Percentiles rank a stretch among this genome's conserved stretches.
Conservation (phyloP, 805 yeast species). For the Yarrowia yakushimensis region DNA sequence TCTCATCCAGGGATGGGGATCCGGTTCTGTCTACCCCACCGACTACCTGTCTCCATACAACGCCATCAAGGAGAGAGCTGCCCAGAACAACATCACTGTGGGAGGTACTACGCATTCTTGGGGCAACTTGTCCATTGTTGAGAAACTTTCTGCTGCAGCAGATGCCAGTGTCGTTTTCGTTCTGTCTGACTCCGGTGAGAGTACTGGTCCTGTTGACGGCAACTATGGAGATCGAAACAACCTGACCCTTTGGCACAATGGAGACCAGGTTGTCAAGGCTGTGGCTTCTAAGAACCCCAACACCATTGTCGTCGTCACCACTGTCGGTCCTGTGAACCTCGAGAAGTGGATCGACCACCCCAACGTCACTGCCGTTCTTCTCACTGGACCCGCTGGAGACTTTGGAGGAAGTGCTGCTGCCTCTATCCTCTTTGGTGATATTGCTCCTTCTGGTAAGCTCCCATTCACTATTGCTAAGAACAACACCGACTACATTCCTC, state of each 20-base stretch:
- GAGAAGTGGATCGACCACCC: constrained; percentile 55
- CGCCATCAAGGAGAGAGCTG: constrained; percentile 49
- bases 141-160: constrained; percentile 28
- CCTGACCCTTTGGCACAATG: constrained; percentile 53
- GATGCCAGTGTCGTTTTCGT: constrained; percentile 56
- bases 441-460: constrained; percentile 59
- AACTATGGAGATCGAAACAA: constrained; percentile 59
- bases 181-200: constrained; percentile 56
- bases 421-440: constrained; percentile 56
- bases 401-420: constrained; percentile 55
- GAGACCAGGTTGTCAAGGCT: constrained; percentile 50
- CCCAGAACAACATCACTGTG: background rate
- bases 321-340: constrained; percentile 59
- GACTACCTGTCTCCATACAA: constrained; percentile 56
- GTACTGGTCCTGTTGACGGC: constrained; percentile 53
- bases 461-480: constrained; percentile 62
- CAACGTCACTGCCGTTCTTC: constrained; percentile 56
- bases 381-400: constrained; percentile 56
- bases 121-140: constrained; percentile 1
- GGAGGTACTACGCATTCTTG: constrained; percentile 7
- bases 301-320: constrained; percentile 56
- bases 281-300: constrained; percentile 51
- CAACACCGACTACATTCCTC: constrained; percentile 46
- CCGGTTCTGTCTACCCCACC: constrained; percentile 56
- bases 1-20: constrained; percentile 61